Evolutionary conservation across 495 filamentous ascomycete genomes (phyloP), one percentile per base, ranked within the genome.

Genomic region (Thermochaetoides thermophila): DNA sequence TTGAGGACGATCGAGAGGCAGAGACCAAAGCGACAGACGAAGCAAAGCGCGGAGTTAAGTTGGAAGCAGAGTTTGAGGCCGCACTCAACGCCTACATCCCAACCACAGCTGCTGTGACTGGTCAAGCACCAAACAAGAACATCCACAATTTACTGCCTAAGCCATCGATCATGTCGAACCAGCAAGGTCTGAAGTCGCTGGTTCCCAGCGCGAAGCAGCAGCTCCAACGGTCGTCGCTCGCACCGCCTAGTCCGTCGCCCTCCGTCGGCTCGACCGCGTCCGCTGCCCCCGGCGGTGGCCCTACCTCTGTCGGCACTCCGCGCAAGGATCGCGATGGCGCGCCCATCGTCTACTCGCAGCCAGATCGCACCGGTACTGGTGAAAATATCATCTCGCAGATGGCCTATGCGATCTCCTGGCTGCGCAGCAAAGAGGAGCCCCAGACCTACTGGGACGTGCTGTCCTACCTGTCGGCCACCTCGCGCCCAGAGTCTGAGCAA

Each of bases 321-420:
- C 52, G 55, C 34, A 77, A 72, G 48, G 46, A 50, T 35, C 68
- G 68, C 38, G 79, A 78, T 56, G 40, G 37, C 9, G 38, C 45
- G 11, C 33, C 25, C 32, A 62, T 74, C 33, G 73, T 79, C 40
- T 84, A 76, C 55, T 84, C 81, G 8, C 83, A 87, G 53, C 81
- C 84, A 10, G 65, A 68, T 27, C 68, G 76, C 44, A 85, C 81
- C 3, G 81, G 81, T 38, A 78, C 70, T 18, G 84, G 83, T 40
- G 67, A 68, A 30, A 74, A 82, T 51, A 73, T 86, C 51, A 76
- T 82, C 66, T 86, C 82, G 7, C 77, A 92, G 44, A 72, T 95
- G 35, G 64, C 73, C 35, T 89, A 83, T 53, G 80, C 81, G 5
- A 74, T 93, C 52, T 69, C 81, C 7, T 80, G 81, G 51, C 77